These are phyloP conservation scores for Wickerhamomyces chaumierensis DNA, from an alignment of 805 yeast genomes.

Conservation along the genomic window DNA sequence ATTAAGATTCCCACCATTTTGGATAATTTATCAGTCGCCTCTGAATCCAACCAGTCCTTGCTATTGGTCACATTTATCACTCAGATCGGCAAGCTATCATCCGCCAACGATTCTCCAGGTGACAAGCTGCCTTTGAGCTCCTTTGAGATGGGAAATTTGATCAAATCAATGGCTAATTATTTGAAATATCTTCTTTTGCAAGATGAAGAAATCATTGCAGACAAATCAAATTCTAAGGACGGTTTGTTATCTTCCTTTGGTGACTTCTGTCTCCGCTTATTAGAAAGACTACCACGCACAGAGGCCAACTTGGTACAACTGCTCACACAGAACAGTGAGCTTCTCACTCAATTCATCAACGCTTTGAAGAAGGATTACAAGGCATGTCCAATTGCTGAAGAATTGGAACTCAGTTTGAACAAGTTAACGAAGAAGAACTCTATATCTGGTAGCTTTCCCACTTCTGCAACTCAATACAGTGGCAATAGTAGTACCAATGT, in stretches of 20 bases:
- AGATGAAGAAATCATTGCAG: no score
- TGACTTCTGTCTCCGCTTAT: constrained; percentile 5
- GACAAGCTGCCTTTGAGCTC: constrained; percentile 5
- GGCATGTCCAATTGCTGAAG: constrained; percentile 4
- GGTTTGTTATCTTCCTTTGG: constrained; percentile 3
- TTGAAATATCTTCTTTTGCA: no score
- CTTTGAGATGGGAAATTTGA: constrained; percentile 10
- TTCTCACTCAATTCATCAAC: constrained; percentile 5
- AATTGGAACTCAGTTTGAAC: constrained; percentile 6
- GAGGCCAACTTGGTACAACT: constrained; percentile 3
- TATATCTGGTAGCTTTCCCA: constrained; percentile 4
- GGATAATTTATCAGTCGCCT: constrained; percentile 4
- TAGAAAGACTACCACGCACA: constrained; percentile 7
- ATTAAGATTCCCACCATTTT: constrained; percentile 9
- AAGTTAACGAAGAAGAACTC: constrained; percentile 9
- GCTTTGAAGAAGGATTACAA: constrained; percentile 3
- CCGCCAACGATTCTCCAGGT: no score
- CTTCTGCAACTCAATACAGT: background rate
- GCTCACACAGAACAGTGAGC: constrained; percentile 4
- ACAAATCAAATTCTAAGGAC: no score
- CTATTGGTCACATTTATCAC: constrained; percentile 9
- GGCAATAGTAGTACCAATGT: background rate
- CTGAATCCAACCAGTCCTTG: constrained; percentile 10
- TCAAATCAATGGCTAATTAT: constrained; percentile 5
- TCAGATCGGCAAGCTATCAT: constrained; percentile 6